Evolutionary conservation across 2,329 filamentous ascomycete species (phyloP).

Genomic region (Dactylella cylindrospora): DNA sequence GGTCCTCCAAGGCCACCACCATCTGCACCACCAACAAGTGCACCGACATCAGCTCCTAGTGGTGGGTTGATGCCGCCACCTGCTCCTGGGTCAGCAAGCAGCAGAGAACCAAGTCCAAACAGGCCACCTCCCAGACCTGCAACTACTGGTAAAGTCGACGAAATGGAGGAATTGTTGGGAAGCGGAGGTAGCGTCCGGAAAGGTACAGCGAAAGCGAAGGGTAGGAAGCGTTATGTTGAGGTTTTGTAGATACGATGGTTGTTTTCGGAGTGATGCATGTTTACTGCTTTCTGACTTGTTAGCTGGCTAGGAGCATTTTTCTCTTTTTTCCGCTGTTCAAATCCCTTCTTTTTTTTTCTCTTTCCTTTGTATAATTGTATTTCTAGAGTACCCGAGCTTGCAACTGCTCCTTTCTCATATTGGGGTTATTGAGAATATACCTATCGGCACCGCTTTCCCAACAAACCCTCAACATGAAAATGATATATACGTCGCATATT

Average conservation of each 20-base stretch:
- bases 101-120: slow-evolving; percentile 56
- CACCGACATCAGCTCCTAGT: slow-evolving; percentile 44
- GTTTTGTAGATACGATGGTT: slow-evolving; percentile 67
- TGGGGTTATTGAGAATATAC: no score
- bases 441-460: no score
- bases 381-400: not conserved
- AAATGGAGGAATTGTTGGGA: slow-evolving; percentile 81
- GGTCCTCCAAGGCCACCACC: slow-evolving; percentile 20
- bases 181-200: slow-evolving; percentile 58
- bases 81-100: slow-evolving; percentile 52
- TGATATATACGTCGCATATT: no score
- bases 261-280: not conserved
- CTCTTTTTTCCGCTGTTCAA: no score
- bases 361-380: not conserved
- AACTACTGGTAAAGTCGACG: slow-evolving; percentile 86
- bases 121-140: slow-evolving; percentile 69
- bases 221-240: slow-evolving; percentile 87
- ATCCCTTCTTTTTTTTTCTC: not conserved
- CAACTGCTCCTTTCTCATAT: not conserved
- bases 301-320: no score
- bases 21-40: slow-evolving; percentile 31
- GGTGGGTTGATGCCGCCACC: slow-evolving; percentile 45
- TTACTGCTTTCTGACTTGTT: not conserved
- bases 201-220: slow-evolving; percentile 69
- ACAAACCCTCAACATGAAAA: no score